These are phyloP conservation scores for Acanthamoeba pearcei DNA, from an alignment of 208 protist genomes.

Conservation along the genomic window DNA sequence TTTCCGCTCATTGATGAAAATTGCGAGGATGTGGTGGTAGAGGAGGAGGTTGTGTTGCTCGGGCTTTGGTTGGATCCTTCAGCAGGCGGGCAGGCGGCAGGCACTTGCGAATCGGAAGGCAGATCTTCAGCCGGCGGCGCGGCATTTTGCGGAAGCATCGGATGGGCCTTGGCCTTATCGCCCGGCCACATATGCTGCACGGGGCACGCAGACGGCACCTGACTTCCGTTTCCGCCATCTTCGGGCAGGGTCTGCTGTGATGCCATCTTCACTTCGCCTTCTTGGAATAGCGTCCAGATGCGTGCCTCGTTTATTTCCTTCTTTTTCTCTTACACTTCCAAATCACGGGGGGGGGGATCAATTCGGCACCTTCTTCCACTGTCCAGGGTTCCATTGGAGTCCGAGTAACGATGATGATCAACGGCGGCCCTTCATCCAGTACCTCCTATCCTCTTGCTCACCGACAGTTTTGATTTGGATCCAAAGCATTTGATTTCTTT, in stretches of 20 bases:
- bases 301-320: neutral
- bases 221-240: neutral
- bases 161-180: neutral
- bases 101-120: neutral
- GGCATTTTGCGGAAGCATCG: neutral
- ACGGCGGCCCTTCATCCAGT: too few relatives aligned
- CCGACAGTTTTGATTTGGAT: too few relatives aligned
- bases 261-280: neutral
- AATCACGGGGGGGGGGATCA: too few relatives aligned
- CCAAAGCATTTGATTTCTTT: neutral
- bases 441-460: too few relatives aligned
- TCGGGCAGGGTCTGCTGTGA: neutral
- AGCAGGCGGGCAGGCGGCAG: neutral
- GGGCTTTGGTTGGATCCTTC: neutral
- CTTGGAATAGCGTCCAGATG: neutral
- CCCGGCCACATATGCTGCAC: neutral
- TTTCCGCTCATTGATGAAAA: neutral
- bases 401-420: too few relatives aligned
- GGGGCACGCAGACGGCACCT: neutral
- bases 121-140: neutral
- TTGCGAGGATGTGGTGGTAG: neutral
- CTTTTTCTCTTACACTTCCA: neutral
- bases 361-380: too few relatives aligned
- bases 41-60: slow-evolving; percentile 6
- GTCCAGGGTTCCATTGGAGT: too few relatives aligned